Percentiles rank a stretch among this genome's conserved stretches.
These are phyloP conservation scores for Arabidopsis suecica DNA, from an alignment of 345 rosid genomes.

Conservation along the genomic window DNA sequence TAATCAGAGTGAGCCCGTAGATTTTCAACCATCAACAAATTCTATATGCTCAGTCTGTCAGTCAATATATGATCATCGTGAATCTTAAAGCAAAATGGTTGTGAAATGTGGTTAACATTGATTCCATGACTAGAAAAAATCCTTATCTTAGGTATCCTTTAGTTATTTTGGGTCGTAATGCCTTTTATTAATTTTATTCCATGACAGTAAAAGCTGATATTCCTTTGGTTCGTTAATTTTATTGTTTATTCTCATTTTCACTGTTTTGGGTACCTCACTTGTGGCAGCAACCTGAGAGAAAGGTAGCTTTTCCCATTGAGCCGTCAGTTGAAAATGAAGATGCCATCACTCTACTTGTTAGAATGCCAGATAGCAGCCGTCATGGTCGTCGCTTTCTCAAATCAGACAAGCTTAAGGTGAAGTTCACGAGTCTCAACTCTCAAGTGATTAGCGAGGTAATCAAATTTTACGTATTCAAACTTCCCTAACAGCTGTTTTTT, in stretches of 20 bases:
- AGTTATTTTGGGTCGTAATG: neutral
- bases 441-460: constrained; percentile 11
- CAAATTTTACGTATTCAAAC: neutral
- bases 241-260: constrained; percentile 2
- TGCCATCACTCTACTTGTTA: constrained; percentile 68
- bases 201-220: constrained; percentile 18
- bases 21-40: constrained; percentile 5
- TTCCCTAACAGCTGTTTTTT: constrained; percentile 41
- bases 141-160: neutral
- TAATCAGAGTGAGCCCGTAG: constrained; percentile 2
- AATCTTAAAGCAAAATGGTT: constrained; percentile 17
- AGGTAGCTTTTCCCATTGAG: constrained; percentile 59
- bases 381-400: constrained; percentile 76
- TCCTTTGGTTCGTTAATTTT: neutral
- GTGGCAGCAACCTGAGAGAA: constrained; percentile 55
- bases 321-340: constrained; percentile 66
- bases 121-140: neutral
- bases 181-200: too few species aligned
- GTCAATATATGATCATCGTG: constrained; percentile 10
- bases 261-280: constrained; percentile 25
- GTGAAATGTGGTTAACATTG: constrained; percentile 1
- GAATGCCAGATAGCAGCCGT: constrained; percentile 87
- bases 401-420: constrained; percentile 84
- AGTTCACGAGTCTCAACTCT: constrained; percentile 25
- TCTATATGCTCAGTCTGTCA: neutral